Conservation (phyloP, 441 rosid species). For the Biscutella laevigata region DNA sequence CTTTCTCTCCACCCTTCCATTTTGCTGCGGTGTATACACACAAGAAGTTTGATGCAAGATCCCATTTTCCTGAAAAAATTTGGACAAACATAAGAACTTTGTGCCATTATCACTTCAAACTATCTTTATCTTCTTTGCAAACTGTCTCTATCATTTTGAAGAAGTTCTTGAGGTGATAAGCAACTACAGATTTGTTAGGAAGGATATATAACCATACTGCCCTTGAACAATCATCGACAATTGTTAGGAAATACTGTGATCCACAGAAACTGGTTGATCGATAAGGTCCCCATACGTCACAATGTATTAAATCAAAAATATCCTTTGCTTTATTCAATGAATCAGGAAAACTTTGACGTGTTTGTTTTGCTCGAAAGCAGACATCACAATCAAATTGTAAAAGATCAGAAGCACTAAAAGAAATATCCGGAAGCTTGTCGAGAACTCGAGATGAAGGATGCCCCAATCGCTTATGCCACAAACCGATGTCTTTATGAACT, state of each 20-base stretch:
- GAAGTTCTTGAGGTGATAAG: neutral
- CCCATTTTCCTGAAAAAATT: neutral
- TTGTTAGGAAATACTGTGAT: neutral
- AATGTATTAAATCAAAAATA: too few species aligned
- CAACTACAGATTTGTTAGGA: neutral
- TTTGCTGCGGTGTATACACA: neutral
- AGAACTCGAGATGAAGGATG: neutral
- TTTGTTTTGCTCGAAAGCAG: too few species aligned
- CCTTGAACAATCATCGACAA: neutral
- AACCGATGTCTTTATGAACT: neutral
- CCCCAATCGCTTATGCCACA: neutral
- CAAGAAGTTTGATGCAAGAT: neutral
- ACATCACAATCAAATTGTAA: neutral
- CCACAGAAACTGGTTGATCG: neutral
- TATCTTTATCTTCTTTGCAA: neutral
- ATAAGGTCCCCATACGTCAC: neutral
- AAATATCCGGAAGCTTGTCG: too few species aligned
- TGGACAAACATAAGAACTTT: neutral
- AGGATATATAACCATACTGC: neutral
- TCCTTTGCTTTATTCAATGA: too few species aligned
- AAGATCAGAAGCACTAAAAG: too few species aligned
- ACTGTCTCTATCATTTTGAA: neutral
- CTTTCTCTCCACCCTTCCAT: neutral
- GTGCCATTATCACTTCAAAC: neutral
- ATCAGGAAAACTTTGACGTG: too few species aligned